A percentile compares a stretch with the other conserved stretches of the same genome.
Conservation (phyloP, 805 yeast species). For the Saccharomycopsis sp. region DNA sequence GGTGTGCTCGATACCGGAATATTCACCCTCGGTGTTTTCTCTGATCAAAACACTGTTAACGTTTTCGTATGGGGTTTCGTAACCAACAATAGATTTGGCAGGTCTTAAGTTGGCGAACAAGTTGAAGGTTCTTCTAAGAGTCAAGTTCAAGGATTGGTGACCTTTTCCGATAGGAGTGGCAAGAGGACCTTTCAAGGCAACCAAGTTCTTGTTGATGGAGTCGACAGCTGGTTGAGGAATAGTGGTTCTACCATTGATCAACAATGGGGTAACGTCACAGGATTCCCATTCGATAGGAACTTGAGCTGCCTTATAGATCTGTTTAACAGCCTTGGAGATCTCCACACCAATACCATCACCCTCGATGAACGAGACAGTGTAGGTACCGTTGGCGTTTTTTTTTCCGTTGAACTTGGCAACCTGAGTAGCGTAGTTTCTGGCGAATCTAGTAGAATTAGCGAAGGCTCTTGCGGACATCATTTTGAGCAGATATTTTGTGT, state of each 20-base stretch:
- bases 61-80: constrained; percentile 73
- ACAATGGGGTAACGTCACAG: constrained; percentile 90
- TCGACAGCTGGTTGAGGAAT: constrained; percentile 89
- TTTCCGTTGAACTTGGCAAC: constrained; percentile 64
- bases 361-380: constrained; percentile 90
- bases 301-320: constrained; percentile 86
- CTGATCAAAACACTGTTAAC: constrained; percentile 95
- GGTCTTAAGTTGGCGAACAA: constrained; percentile 97
- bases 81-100: constrained; percentile 88
- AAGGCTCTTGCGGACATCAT: constrained; percentile 2
- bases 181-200: constrained; percentile 96
- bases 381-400: constrained; percentile 72
- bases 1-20: constrained; percentile 97
- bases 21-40: constrained; percentile 99
- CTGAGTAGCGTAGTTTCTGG: constrained; percentile 32
- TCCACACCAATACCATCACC: constrained; percentile 99
- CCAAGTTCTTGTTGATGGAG: constrained; percentile 85
- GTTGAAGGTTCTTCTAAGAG: constrained; percentile 94
- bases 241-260: constrained; percentile 88
- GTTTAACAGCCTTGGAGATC: constrained; percentile 89
- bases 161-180: constrained; percentile 99
- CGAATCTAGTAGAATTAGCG: constrained; percentile 1
- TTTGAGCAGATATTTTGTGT: neutral
- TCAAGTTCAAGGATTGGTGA: constrained; percentile 94
- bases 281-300: constrained; percentile 97